Percentiles rank a stretch among this genome's conserved stretches.
These are phyloP conservation scores for Amoebophrya sp. DNA, from an alignment of 169 alveolate species.

Conservation along the genomic window DNA sequence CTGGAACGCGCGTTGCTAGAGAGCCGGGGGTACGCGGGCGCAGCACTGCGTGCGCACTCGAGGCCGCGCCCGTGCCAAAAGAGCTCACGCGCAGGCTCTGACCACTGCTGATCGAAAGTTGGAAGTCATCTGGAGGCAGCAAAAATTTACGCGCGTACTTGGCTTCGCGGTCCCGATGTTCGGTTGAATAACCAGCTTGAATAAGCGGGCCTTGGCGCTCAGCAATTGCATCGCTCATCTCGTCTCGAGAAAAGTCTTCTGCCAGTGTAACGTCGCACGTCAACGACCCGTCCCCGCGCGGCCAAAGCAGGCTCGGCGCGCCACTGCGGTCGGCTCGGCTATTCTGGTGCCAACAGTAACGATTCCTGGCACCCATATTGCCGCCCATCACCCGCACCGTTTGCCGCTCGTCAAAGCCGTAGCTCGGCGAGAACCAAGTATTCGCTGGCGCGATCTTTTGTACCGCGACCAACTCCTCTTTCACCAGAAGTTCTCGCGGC, in stretches of 20 bases:
- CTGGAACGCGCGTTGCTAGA: neutral
- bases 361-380: neutral
- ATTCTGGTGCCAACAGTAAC: neutral
- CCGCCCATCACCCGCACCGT: neutral
- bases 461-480: neutral
- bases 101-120: too few relatives aligned
- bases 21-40: neutral
- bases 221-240: neutral
- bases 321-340: neutral
- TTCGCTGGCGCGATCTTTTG: neutral
- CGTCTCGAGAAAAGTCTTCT: neutral
- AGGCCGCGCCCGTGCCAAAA: neutral
- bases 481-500: neutral
- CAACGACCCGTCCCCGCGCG: neutral
- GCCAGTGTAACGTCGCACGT: neutral
- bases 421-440: neutral
- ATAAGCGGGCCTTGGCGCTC: neutral
- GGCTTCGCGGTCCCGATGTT: neutral
- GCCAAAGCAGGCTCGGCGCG: neutral
- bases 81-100: too few relatives aligned
- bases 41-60: neutral
- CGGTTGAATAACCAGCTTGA: neutral
- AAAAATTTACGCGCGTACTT: neutral
- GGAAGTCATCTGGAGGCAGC: neutral
- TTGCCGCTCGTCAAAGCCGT: neutral